These are phyloP conservation scores for Ceratobasidium theobromae DNA, from an alignment of 1,284 basidiomycete species.

Conservation along the genomic window DNA sequence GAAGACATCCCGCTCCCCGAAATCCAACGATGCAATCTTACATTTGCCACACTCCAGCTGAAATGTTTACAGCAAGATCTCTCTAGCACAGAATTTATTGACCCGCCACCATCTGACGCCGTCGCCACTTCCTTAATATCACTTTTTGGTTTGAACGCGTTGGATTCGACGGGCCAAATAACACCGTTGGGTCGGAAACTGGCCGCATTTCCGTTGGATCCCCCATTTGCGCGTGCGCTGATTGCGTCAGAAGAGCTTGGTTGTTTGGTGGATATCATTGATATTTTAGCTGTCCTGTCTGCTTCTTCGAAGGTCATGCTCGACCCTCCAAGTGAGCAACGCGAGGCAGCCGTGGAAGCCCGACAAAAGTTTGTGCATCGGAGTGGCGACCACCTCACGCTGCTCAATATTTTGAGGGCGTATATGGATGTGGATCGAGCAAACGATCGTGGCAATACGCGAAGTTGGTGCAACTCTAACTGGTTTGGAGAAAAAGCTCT, in stretches of 20 bases:
- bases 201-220: constrained; percentile 83
- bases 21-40: constrained; percentile 82
- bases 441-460: constrained; percentile 31
- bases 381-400: constrained; percentile 88
- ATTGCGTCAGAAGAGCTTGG: constrained; percentile 69
- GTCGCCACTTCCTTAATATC: constrained; percentile 73
- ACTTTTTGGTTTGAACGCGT: constrained; percentile 73
- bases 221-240: constrained; percentile 73
- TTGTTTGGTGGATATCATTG: constrained; percentile 73
- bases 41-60: constrained; percentile 79
- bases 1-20: constrained; percentile 75
- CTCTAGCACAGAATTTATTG: constrained; percentile 80
- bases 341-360: constrained; percentile 55
- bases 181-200: constrained; percentile 75
- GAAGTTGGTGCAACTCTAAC: constrained; percentile 76
- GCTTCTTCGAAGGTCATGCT: constrained; percentile 73
- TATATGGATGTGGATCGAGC: constrained; percentile 57
- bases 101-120: constrained; percentile 62
- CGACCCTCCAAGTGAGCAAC: constrained; percentile 56
- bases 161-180: constrained; percentile 63
- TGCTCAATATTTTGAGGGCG: constrained; percentile 80
- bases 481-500: constrained; percentile 85
- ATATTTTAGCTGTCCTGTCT: constrained; percentile 79
- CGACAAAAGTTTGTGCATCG: constrained; percentile 77
- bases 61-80: constrained; percentile 81